Percentiles rank a stretch among this genome's conserved stretches.
phyloP scores from a whole-genome alignment of 768 basidiomycete genomes.

The Cystobasidium tubakii region DNA sequence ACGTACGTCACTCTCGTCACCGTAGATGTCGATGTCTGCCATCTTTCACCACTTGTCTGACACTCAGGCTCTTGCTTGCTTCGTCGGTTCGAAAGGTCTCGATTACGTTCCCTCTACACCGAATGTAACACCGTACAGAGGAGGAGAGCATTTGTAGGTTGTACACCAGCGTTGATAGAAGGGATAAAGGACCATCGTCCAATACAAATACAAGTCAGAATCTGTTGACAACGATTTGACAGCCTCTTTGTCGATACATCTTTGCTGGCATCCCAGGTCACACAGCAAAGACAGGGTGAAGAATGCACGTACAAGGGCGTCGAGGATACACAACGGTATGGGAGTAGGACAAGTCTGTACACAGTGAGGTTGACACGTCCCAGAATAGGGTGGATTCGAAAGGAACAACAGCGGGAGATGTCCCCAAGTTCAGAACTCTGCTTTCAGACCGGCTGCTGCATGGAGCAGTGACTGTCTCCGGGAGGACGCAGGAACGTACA shows the following conservation, averaged over 20 bases:
- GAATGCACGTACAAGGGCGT: not conserved
- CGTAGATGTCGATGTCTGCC: conserved; percentile 34
- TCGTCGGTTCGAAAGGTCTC: not conserved
- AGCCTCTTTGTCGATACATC: not conserved
- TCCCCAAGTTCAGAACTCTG: not conserved
- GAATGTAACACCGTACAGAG: not conserved
- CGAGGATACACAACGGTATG: not conserved
- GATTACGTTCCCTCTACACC: not conserved
- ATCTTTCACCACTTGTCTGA: not conserved
- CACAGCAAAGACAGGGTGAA: not conserved
- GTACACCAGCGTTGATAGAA: not conserved
- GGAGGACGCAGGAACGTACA: not conserved
- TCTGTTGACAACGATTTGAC: not conserved
- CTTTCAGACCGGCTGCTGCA: not conserved
- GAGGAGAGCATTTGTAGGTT: too few relatives aligned
- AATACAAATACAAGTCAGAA: conserved; percentile 5
- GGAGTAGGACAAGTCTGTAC: not conserved
- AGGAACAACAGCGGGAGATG: too few relatives aligned
- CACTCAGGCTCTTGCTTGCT: not conserved
- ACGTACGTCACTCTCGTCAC: conserved; percentile 29
- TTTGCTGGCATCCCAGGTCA: not conserved
- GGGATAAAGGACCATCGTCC: not conserved
- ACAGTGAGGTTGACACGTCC: not conserved
- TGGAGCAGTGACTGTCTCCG: not conserved
- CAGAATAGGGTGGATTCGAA: not conserved